Conservation (phyloP, 2,329 filamentous ascomycete genomes). For the Acephala macrosclerotiorum region DNA sequence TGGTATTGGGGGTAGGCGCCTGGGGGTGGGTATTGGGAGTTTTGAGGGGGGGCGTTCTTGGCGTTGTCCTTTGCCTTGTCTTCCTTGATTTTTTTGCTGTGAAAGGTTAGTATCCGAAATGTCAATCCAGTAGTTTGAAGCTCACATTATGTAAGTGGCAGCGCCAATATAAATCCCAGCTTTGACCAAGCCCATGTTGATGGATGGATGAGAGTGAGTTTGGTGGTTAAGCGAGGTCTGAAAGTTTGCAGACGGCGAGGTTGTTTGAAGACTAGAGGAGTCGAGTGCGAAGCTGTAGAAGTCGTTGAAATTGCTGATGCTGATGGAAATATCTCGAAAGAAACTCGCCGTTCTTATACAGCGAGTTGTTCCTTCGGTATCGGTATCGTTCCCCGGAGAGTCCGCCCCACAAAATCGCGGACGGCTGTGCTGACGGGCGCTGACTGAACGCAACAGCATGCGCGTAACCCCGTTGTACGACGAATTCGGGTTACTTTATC, state of each 20-base stretch:
- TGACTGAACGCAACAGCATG: conserved; percentile 2
- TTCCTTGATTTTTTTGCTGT: conserved; percentile 13
- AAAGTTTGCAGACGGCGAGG: neutral
- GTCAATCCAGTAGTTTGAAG: too few species aligned
- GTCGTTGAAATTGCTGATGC: neutral
- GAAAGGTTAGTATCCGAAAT: neutral
- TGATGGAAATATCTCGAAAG: neutral
- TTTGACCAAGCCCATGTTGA: conserved; percentile 22
- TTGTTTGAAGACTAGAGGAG: neutral
- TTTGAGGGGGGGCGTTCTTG: neutral
- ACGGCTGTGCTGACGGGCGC: neutral
- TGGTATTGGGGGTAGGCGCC: neutral
- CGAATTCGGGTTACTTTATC: conserved; percentile 5
- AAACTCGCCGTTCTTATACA: conserved; percentile 8
- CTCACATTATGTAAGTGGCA: conserved; percentile 15
- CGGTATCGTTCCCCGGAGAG: neutral
- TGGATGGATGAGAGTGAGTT: conserved; percentile 1
- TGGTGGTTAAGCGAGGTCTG: neutral
- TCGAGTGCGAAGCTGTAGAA: neutral
- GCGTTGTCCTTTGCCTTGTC: conserved; percentile 6
- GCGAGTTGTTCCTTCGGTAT: neutral
- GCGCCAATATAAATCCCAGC: conserved; percentile 19
- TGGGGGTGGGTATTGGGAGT: conserved; percentile 10
- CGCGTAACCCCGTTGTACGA: conserved; percentile 6
- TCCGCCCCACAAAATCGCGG: neutral